Conservation (phyloP, 140 eudicot species). For the Bidens hawaiensis region DNA sequence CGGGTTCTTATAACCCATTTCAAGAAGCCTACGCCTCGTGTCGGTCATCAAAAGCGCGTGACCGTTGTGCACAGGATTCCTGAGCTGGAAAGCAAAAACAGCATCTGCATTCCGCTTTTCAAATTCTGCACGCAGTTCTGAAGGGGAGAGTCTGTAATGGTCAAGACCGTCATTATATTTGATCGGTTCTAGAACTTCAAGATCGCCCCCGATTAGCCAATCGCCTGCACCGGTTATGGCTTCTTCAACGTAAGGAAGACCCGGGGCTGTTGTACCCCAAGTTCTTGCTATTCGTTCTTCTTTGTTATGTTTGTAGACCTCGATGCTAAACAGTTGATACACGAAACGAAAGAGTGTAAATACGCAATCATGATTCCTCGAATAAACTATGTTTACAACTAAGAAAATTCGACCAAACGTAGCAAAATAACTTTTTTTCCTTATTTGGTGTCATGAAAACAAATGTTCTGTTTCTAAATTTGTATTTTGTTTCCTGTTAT, state of each 20-base stretch:
- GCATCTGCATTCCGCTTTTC: constrained; percentile 89
- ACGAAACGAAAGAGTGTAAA: constrained; percentile 7
- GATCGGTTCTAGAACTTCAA: constrained; percentile 78
- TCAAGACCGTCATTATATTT: constrained; percentile 93
- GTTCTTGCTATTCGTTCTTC: constrained; percentile 98
- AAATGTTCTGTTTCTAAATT: not conserved
- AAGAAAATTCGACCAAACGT: not conserved
- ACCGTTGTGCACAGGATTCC: constrained; percentile 96
- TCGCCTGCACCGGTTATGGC: constrained; percentile 75
- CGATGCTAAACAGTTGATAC: constrained; percentile 45
- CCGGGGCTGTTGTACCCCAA: constrained; percentile 95
- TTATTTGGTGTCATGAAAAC: not conserved
- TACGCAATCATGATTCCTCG: not conserved
- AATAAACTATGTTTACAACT: not conserved
- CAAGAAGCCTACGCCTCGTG: constrained; percentile 82
- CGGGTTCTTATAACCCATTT: constrained; percentile 89
- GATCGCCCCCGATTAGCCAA: constrained; percentile 94
- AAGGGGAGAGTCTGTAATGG: constrained; percentile 71
- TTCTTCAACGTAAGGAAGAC: constrained; percentile 92
- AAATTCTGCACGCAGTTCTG: constrained; percentile 74
- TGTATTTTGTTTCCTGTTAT: not conserved
- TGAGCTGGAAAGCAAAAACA: constrained; percentile 94
- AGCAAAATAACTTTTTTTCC: not conserved
- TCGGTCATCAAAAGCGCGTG: constrained; percentile 95
- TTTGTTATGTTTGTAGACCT: constrained; percentile 91